Base-by-base conservation (phyloP, 345 rosid species). In the Geranium rotundifolium region DNA sequence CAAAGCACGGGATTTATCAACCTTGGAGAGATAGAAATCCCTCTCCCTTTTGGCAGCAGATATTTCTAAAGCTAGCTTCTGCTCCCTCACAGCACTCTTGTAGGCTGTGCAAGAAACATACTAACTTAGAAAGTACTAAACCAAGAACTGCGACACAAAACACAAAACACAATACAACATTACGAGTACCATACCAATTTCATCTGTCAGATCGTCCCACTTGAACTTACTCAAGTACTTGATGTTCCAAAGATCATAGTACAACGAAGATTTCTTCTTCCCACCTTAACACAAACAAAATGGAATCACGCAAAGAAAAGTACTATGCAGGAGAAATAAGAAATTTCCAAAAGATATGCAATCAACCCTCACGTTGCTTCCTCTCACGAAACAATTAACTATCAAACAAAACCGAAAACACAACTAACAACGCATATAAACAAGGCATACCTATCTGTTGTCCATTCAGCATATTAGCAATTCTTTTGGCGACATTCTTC, bases 171-270 rank as follows among this genome's bases (percentile, higher is more conserved):
- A 65, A 46, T 46, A 14, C 17, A 17, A 64, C 41, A 73, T 19
- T 56, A 66, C 12, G 23, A 70, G 60, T 62, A 16, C 8, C 27
- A 0, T 85, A 92, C 98, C 96, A 14, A 79, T 89, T 71, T 92
- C 96, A 64, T 79, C 89, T 1, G 91, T 85, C 63, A 89, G 96
- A 81, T 89, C 89, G 29, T 92, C 98, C 98, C 98, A 92, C 69
- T 85, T 87, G 81, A 92, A 92, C 79, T 89, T 90, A 66, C 87
- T 90, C 66, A 93, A 77, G 80, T 93, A 93, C 70, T 84, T 93
- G 71, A 87, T 90, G 81, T 90, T 93, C 99, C 99, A 89, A 60
- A 84, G 77, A 72, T 93, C 97, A 67, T 84, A 90, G 68, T 80
- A 87, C 62, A 83, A 78, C 0, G 84, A 61, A 13, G 96, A 90